These are phyloP conservation scores for Trametes cingulata DNA, from an alignment of 768 basidiomycete genomes.

Conservation along the genomic window DNA sequence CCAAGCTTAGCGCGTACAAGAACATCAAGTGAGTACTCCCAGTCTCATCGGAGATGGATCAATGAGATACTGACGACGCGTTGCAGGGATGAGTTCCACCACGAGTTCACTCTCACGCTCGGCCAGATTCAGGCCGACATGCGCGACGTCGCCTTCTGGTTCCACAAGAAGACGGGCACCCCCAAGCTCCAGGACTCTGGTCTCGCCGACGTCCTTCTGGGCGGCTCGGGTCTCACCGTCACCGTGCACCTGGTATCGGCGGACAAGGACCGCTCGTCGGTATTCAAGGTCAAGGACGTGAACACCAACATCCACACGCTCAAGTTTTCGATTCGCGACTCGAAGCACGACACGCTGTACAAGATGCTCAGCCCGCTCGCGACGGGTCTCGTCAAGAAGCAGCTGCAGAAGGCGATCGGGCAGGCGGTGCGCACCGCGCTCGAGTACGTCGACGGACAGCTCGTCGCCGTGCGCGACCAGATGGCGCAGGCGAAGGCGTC, in stretches of 20 bases:
- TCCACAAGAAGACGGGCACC: slow-evolving; percentile 81
- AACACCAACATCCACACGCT: slow-evolving; percentile 82
- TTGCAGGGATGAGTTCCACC: slow-evolving; percentile 56
- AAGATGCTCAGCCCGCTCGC: slow-evolving; percentile 80
- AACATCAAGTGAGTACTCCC: slow-evolving; percentile 27
- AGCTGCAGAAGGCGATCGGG: slow-evolving; percentile 58
- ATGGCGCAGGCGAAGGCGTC: slow-evolving; percentile 62
- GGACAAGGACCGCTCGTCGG: slow-evolving; percentile 60
- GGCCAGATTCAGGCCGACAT: slow-evolving; percentile 92
- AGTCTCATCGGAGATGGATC: neutral
- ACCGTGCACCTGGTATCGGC: slow-evolving; percentile 61
- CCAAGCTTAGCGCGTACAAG: slow-evolving; percentile 83
- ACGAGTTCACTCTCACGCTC: slow-evolving; percentile 75
- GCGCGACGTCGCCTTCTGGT: slow-evolving; percentile 93
- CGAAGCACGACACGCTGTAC: slow-evolving; percentile 89
- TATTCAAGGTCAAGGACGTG: slow-evolving; percentile 72
- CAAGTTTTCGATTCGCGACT: slow-evolving; percentile 88
- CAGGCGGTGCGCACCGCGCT: slow-evolving; percentile 77
- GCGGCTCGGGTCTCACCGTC: slow-evolving; percentile 78
- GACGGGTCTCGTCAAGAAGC: slow-evolving; percentile 79
- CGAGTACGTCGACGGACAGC: slow-evolving; percentile 89
- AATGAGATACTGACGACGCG: neutral
- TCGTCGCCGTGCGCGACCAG: slow-evolving; percentile 76
- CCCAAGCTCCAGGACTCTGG: slow-evolving; percentile 81
- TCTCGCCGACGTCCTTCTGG: slow-evolving; percentile 81